Evolutionary conservation across 495 filamentous ascomycete species (phyloP).

Genomic region (Geopyxis carbonaria): DNA sequence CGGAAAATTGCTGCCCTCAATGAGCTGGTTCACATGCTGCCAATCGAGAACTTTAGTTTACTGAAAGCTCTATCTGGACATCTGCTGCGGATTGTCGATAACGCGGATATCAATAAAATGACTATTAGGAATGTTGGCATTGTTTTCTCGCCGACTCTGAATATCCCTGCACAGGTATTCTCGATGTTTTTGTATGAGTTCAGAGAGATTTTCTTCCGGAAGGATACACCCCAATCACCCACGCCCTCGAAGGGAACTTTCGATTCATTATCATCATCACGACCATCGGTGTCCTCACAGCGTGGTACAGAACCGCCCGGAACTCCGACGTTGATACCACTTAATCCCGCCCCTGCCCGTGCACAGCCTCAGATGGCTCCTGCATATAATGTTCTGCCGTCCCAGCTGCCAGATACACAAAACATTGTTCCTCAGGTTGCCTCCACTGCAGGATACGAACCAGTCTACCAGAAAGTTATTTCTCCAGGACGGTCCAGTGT

Average conservation of each 20-base stretch:
- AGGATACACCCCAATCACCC: constrained; percentile 36
- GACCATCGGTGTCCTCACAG: neutral
- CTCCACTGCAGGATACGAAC: constrained; percentile 5
- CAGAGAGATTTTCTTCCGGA: constrained; percentile 62
- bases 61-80: constrained; percentile 70
- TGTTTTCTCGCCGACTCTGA: constrained; percentile 94
- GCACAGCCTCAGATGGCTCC: constrained; percentile 10
- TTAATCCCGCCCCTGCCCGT: constrained; percentile 18
- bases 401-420: neutral
- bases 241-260: constrained; percentile 3
- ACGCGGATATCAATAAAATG: constrained; percentile 91
- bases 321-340: constrained; percentile 16
- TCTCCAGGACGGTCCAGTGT: constrained; percentile 4
- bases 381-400: constrained; percentile 9
- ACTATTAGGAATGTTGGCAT: constrained; percentile 94
- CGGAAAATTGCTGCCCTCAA: constrained; percentile 75
- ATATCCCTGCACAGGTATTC: constrained; percentile 90
- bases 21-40: constrained; percentile 66
- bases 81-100: constrained; percentile 74
- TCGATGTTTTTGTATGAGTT: constrained; percentile 86
- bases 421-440: constrained; percentile 6
- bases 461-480: constrained; percentile 1
- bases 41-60: constrained; percentile 59
- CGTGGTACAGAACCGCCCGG: constrained; percentile 15
- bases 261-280: constrained; percentile 4